Evolutionary conservation across 1,139 yeast genomes (phyloP).

Genomic region (Hansenula lynferdii): DNA sequence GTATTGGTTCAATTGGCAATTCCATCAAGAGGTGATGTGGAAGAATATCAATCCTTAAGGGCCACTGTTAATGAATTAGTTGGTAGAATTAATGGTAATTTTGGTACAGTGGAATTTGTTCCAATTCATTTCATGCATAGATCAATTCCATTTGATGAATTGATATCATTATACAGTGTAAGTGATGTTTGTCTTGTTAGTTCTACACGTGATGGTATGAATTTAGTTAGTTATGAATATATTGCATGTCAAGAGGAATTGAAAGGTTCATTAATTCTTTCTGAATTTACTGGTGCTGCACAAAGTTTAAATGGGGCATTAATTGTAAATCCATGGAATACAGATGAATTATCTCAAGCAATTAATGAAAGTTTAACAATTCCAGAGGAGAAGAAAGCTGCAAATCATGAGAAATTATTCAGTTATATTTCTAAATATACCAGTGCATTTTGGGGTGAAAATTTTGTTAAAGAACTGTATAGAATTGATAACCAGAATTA

Average conservation of each 20-base stretch:
- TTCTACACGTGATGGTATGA: slow-evolving; percentile 98
- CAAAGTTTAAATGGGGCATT: slow-evolving; percentile 92
- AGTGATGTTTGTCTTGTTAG: slow-evolving; percentile 92
- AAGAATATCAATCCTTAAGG: slow-evolving; percentile 91
- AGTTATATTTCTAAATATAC: slow-evolving; percentile 89
- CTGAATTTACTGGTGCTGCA: slow-evolving; percentile 99
- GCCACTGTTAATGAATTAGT: slow-evolving; percentile 95
- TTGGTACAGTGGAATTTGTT: slow-evolving; percentile 95
- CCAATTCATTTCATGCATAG: slow-evolving; percentile 97
- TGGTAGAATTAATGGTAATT: slow-evolving; percentile 93
- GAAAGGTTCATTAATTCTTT: slow-evolving; percentile 79
- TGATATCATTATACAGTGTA: slow-evolving; percentile 78
- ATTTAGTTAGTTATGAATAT: slow-evolving; percentile 91
- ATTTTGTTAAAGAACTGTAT: slow-evolving; percentile 81
- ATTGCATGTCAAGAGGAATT: slow-evolving; percentile 91
- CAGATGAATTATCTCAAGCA: slow-evolving; percentile 86
- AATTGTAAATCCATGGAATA: slow-evolving; percentile 97
- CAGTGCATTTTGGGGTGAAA: slow-evolving; percentile 95
- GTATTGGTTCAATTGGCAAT: slow-evolving; percentile 96
- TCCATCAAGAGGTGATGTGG: slow-evolving; percentile 97
- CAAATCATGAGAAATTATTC: slow-evolving; percentile 79
- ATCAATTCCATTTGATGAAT: slow-evolving; percentile 84
- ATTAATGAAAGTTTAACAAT: slow-evolving; percentile 83
- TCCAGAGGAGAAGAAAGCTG: slow-evolving; percentile 71
- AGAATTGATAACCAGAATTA: slow-evolving; percentile 27